phyloP scores from a whole-genome alignment of 2,329 filamentous ascomycete species.

The Rhinocladiella similis region DNA sequence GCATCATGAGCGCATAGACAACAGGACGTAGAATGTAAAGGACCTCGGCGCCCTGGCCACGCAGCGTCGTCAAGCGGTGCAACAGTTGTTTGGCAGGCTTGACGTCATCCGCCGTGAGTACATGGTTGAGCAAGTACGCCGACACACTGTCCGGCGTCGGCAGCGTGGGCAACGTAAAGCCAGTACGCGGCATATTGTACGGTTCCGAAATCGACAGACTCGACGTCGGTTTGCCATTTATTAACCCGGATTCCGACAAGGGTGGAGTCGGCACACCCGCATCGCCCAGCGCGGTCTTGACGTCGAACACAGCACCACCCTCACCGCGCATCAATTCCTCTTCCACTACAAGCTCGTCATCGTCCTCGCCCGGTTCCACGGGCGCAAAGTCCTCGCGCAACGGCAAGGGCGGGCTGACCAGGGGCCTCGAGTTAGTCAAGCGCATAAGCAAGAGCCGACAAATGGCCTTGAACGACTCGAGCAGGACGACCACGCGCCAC shows the following conservation, averaged over 20 bases:
- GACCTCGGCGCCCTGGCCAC: slow-evolving; percentile 83
- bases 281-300: slow-evolving; percentile 24
- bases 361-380: slow-evolving; percentile 53
- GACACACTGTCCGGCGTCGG: slow-evolving; percentile 81
- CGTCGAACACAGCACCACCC: slow-evolving; percentile 33
- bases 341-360: slow-evolving; percentile 52
- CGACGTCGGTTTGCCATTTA: slow-evolving; percentile 24
- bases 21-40: slow-evolving; percentile 88
- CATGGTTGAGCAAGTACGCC: slow-evolving; percentile 82
- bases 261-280: slow-evolving; percentile 29
- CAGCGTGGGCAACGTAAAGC: slow-evolving; percentile 77
- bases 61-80: slow-evolving; percentile 67
- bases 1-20: slow-evolving; percentile 79
- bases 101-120: slow-evolving; percentile 93
- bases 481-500: slow-evolving; percentile 82
- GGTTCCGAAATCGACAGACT: slow-evolving; percentile 52
- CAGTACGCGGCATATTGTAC: slow-evolving; percentile 95
- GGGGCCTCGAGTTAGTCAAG: slow-evolving; percentile 77
- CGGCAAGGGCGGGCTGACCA: slow-evolving; percentile 81
- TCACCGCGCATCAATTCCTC: slow-evolving; percentile 38
- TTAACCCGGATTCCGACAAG: slow-evolving; percentile 24
- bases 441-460: slow-evolving; percentile 79
- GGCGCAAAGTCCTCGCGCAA: slow-evolving; percentile 71
- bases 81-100: slow-evolving; percentile 85
- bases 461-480: slow-evolving; percentile 83